Evolutionary conservation across 257 asterid species (phyloP).

Genomic region (Plectranthus barbatus): DNA sequence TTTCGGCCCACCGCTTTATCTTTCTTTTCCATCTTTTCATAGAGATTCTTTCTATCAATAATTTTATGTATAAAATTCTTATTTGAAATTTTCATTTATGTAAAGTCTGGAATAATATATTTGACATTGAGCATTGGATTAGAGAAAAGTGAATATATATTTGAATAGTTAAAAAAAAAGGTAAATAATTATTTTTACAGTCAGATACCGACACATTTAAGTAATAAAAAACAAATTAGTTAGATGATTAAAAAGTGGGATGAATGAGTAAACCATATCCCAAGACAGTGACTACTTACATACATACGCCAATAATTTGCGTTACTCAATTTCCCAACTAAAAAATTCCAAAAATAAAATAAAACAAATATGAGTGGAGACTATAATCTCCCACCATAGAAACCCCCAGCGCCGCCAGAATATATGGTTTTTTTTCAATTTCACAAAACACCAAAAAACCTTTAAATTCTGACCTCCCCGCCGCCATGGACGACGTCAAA

Average conservation of each 20-base stretch:
- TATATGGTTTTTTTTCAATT: too few species aligned
- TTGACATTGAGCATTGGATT: too few species aligned
- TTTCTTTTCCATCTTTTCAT: too few species aligned
- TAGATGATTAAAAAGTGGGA: too few species aligned
- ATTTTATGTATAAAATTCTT: too few species aligned
- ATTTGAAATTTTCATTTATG: too few species aligned
- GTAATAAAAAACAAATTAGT: conserved; percentile 7
- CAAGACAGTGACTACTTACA: conserved; percentile 26
- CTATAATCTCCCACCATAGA: conserved; percentile 3
- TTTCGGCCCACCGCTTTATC: not conserved
- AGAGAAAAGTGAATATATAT: too few species aligned
- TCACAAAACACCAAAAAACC: not conserved
- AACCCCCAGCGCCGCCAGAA: too few species aligned
- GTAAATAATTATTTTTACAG: not conserved
- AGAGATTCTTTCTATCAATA: too few species aligned
- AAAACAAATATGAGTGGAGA: too few species aligned
- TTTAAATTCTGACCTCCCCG: not conserved
- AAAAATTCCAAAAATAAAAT: not conserved
- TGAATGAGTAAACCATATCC: conserved; percentile 16
- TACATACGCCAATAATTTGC: conserved; percentile 37
- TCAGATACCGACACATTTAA: not conserved
- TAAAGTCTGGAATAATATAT: too few species aligned
- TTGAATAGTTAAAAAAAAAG: too few species aligned
- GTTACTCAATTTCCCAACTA: conserved; percentile 16
- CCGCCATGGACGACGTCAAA: conserved; percentile 31